A percentile compares a stretch with the other conserved stretches of the same genome.
phyloP scores from a whole-genome alignment of 2,329 filamentous ascomycete species.

The Ceratocystis albifundus region DNA sequence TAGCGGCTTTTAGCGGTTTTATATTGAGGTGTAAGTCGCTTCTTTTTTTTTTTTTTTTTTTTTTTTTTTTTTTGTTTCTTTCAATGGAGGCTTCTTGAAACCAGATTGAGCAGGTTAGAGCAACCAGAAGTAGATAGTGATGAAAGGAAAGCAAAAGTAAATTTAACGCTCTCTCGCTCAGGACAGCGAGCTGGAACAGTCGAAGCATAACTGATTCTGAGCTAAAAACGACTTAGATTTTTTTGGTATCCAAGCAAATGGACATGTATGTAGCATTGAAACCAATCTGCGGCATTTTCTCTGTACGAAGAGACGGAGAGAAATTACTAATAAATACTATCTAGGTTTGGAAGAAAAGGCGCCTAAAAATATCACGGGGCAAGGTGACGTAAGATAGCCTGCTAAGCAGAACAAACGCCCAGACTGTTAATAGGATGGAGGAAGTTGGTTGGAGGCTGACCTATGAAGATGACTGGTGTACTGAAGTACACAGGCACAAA shows the following conservation, averaged over 20 bases:
- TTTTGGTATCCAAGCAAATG: neutral
- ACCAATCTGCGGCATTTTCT: neutral
- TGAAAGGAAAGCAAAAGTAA: neutral
- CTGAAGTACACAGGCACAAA: no score
- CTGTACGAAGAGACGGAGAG: neutral
- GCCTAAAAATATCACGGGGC: constrained; percentile 6
- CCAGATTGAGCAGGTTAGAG: neutral
- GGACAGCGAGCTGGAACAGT: neutral
- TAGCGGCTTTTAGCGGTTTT: neutral
- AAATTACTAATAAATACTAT: neutral
- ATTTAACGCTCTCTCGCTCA: neutral
- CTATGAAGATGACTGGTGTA: no score
- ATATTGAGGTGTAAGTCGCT: neutral
- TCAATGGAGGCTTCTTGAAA: neutral
- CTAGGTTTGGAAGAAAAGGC: neutral
- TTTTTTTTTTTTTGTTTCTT: neutral
- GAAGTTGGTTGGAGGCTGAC: neutral
- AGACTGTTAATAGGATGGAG: neutral
- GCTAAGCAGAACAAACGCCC: neutral
- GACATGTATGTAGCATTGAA: neutral
- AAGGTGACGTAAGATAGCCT: neutral
- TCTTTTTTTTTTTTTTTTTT: neutral
- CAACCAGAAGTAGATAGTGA: neutral
- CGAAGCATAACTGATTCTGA: neutral
- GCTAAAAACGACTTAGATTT: neutral